Evolutionary conservation across 2,329 filamentous ascomycete genomes (phyloP).

Genomic region (Alternaria atra): DNA sequence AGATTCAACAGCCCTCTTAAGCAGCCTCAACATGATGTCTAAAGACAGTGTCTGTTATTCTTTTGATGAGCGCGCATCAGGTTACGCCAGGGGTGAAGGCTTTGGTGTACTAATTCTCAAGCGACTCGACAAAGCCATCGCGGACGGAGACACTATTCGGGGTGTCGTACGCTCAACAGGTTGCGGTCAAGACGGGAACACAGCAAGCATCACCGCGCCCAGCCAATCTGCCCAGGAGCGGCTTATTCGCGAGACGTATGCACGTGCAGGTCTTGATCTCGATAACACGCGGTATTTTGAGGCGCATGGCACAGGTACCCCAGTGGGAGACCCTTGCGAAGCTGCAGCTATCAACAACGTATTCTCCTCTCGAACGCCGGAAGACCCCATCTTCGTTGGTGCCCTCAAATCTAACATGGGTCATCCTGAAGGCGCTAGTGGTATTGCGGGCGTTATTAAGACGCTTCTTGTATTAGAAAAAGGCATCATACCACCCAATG

Average conservation of each 20-base stretch:
- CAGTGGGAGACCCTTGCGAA: slow-evolving; percentile 50
- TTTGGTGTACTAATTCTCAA: slow-evolving; percentile 48
- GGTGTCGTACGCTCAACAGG: slow-evolving; percentile 41
- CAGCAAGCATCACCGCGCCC: slow-evolving; percentile 34
- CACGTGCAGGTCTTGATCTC: slow-evolving; percentile 45
- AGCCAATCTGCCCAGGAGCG: slow-evolving; percentile 56
- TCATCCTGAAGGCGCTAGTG: slow-evolving; percentile 52
- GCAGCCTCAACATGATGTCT: slow-evolving; percentile 33
- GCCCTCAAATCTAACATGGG: slow-evolving; percentile 45
- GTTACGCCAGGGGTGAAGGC: slow-evolving; percentile 71
- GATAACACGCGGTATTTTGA: slow-evolving; percentile 36
- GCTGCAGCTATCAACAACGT: slow-evolving; percentile 21
- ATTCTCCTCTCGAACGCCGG: slow-evolving; percentile 26
- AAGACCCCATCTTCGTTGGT: slow-evolving; percentile 22
- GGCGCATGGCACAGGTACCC: slow-evolving; percentile 60
- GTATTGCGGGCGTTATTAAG: slow-evolving; percentile 51
- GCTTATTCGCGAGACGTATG: slow-evolving; percentile 45
- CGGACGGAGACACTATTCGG: slow-evolving; percentile 39
- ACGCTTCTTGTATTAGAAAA: slow-evolving; percentile 51
- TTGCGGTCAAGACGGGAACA: slow-evolving; percentile 30
- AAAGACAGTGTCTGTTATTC: slow-evolving; percentile 42
- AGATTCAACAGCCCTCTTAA: slow-evolving; percentile 19
- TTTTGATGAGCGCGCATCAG: slow-evolving; percentile 64
- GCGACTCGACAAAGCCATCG: slow-evolving; percentile 19
- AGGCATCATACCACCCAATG: slow-evolving; percentile 23